Percentiles rank a stretch among this genome's conserved stretches.
Conservation (phyloP, 192 early-diverging fungal species). For the Coemansia sp. region DNA sequence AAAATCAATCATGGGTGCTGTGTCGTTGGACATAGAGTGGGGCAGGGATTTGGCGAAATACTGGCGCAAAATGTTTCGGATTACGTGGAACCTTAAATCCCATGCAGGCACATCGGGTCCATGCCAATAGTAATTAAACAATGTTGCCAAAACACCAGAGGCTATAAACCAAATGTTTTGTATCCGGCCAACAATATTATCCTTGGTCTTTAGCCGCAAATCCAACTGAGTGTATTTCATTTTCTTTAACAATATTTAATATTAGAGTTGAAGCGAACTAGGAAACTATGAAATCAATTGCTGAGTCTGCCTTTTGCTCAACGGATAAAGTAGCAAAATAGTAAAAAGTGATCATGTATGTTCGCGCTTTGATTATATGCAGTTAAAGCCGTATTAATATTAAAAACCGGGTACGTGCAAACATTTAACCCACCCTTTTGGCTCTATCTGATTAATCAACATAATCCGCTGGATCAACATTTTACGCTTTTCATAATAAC, state of each 20-base stretch:
- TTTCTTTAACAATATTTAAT: neutral
- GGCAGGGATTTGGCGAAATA: constrained; percentile 43
- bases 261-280: too few relatives aligned
- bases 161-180: constrained; percentile 38
- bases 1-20: constrained; percentile 33
- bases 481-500: neutral
- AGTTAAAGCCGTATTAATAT: neutral
- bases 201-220: constrained; percentile 32
- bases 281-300: too few relatives aligned
- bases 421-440: too few relatives aligned
- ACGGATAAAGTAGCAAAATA: neutral
- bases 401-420: neutral
- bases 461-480: neutral
- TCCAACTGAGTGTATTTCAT: neutral
- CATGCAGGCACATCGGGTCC: constrained; percentile 27
- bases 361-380: neutral
- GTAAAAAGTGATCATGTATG: neutral
- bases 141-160: constrained; percentile 3
- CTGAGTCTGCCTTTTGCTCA: too few relatives aligned
- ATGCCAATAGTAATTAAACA: constrained; percentile 36
- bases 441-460: neutral
- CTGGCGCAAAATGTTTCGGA: constrained; percentile 26
- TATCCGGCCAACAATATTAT: constrained; percentile 22
- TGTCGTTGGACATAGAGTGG: constrained; percentile 27
- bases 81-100: constrained; percentile 39